Evolutionary conservation across 805 yeast species (phyloP), one percentile per base, ranked within the genome.

Genomic region (Zygotorulaspora sp.): DNA sequence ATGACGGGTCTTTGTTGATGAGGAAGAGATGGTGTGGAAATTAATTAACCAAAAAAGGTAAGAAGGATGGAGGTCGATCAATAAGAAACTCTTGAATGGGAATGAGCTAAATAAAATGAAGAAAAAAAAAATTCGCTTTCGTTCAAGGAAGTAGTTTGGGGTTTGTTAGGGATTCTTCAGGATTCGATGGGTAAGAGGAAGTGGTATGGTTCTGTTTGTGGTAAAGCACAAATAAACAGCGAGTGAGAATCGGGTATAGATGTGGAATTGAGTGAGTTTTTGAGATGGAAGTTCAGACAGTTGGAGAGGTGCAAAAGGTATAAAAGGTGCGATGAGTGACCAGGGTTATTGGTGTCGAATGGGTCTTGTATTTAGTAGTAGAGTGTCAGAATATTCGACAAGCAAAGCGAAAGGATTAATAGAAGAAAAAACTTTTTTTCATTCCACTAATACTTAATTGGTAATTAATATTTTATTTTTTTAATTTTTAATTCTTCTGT

Each of bases 31-130:
- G 7, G 23, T 7, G 23, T 21, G 18, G 26, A 23, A 31, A 34
- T 30, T 36, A 36, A 26, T 11, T 30, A 24, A 11, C 39, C 39
- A 16, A 17, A 30, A 17, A 22, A 31, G 32, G 39, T 36, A 36
- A 36, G n/a, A n/a, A n/a, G n/a, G n/a, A n/a, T n/a, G n/a, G n/a
- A n/a, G n/a, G n/a, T n/a, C n/a, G n/a, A n/a, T n/a, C n/a, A n/a
- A n/a, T n/a, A n/a, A n/a, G n/a, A n/a, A n/a, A n/a, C n/a, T 23
- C 12, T 23, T 7, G 5, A 26, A 14, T 12, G 15, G 30, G 17
- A 26, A 26, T 26, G 30, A 26, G 30, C 17, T 26, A 26, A 26
- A 26, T 26, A 26, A 26, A 26, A 26, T 26, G 16, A 26, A 21
- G 10, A 21, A 26, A 26, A 26, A 21, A 26, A 26, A 26, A 26